Conservation (phyloP, 495 filamentous ascomycete species). For the Lepidopterella palustris region DNA sequence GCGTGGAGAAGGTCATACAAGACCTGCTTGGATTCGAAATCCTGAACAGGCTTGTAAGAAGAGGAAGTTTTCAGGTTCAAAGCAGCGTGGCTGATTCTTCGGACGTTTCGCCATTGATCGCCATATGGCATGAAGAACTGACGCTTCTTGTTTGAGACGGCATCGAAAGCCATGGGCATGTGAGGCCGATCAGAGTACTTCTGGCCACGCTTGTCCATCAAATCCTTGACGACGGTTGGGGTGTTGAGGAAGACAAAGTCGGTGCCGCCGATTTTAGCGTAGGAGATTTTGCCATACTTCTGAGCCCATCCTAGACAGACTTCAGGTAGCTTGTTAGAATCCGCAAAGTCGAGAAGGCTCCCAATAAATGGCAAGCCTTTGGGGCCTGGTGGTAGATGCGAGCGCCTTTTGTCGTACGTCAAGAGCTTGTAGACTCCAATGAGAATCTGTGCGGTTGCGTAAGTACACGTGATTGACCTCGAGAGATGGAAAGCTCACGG, state of each 20-base stretch:
- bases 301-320: slow-evolving; percentile 21
- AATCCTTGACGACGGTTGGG: slow-evolving; percentile 21
- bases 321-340: slow-evolving; percentile 18
- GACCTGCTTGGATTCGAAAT: slow-evolving; percentile 34
- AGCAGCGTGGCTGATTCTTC: slow-evolving; percentile 30
- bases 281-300: slow-evolving; percentile 24
- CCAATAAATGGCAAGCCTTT: slow-evolving; percentile 24
- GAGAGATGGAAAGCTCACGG: background rate
- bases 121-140: slow-evolving; percentile 31
- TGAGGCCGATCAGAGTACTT: slow-evolving; percentile 29
- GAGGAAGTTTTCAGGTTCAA: slow-evolving; percentile 24
- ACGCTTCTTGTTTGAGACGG: slow-evolving; percentile 15
- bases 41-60: slow-evolving; percentile 31
- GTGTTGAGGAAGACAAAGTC: slow-evolving; percentile 25
- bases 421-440: background rate
- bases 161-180: slow-evolving; percentile 27
- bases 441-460: background rate
- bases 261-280: slow-evolving; percentile 26
- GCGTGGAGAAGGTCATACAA: slow-evolving; percentile 27
- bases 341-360: slow-evolving; percentile 25
- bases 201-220: slow-evolving; percentile 25
- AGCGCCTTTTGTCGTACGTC: background rate
- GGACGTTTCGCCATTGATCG: slow-evolving; percentile 24
- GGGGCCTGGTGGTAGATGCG: slow-evolving; percentile 21
- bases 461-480: background rate